Evolutionary conservation across 2,329 filamentous ascomycete genomes (phyloP), one percentile per base, ranked within the genome.

Genomic region (Aureobasidium uvarum): DNA sequence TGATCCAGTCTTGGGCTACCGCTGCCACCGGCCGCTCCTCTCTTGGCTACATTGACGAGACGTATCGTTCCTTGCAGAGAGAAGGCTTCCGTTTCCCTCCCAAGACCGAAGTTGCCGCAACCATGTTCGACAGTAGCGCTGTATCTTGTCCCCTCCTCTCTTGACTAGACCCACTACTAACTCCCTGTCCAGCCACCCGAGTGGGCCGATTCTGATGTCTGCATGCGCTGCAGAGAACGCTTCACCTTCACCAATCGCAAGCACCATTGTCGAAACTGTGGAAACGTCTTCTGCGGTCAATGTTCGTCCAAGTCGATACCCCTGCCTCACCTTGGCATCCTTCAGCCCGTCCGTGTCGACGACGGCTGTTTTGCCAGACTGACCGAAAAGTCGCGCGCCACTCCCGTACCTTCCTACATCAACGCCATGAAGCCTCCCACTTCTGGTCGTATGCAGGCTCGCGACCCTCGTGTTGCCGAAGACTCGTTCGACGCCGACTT

Each of bases 221-320:
- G 95, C 77, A 97, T 99, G 92, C 89, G 95, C 74, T 99, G 95
- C 77, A 88, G 95, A 71, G 97, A 94, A 14, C 80, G 92, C 20
- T 99, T 99, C 73, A 97, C 92, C 55, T 97, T 99, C 74, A 99
- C 94, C 65, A 99, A 99, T 77, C 89, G 95, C 73, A 99, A 98
- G 76, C 95, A 99, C 75, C 95, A 99, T 77, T 99, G 95, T 74
- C 88, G 95, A 70, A 99, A 99, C 77, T 99, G 95, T 74, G 95
- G 95, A 60, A 96, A 95, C 77, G 95, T 96, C 72, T 99, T 99
- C 76, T 96, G 96, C 74, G 92, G 94, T 69, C 89, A 95, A 72
- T 99, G 95, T 75, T 98, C 94, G 16, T 89, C 86, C 80, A 98
- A 98, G 80, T 87, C 85, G 25, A 84, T 96, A 46, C 89, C 95